Percentiles rank a stretch among this genome's conserved stretches.
Evolutionary conservation across 352 stramenopile species (phyloP).

Genomic region (Pythium phragmitis): DNA sequence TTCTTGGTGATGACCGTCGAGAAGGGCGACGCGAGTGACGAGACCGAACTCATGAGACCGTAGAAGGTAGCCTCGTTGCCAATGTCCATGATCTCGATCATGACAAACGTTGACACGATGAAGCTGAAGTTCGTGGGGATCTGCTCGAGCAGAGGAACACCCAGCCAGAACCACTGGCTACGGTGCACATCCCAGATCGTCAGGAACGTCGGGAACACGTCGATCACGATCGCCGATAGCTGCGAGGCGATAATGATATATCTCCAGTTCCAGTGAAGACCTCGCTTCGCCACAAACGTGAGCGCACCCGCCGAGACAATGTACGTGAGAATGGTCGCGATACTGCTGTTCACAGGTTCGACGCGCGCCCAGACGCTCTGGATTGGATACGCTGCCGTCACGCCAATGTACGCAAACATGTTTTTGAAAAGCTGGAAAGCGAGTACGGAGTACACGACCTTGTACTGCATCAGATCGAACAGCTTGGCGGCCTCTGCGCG

Average conservation of each 20-base stretch:
- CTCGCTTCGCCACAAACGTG: slow-evolving; percentile 21
- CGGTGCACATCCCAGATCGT: slow-evolving; percentile 34
- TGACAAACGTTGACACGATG: slow-evolving; percentile 30
- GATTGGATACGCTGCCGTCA: slow-evolving; percentile 32
- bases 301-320: slow-evolving; percentile 19
- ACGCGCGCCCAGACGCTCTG: slow-evolving; percentile 32
- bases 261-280: slow-evolving; percentile 32
- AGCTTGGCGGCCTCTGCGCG: slow-evolving; percentile 24
- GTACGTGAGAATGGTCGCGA: slow-evolving; percentile 27
- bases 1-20: slow-evolving; percentile 32
- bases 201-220: slow-evolving; percentile 31
- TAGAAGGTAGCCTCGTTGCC: slow-evolving; percentile 37
- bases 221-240: slow-evolving; percentile 24
- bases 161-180: slow-evolving; percentile 32
- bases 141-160: slow-evolving; percentile 30
- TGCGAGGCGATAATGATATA: slow-evolving; percentile 24
- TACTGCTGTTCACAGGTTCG: slow-evolving; percentile 32
- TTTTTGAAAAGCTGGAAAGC: slow-evolving; percentile 36
- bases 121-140: slow-evolving; percentile 30
- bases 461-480: slow-evolving; percentile 31
- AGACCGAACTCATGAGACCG: slow-evolving; percentile 33
- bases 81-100: slow-evolving; percentile 31
- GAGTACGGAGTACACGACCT: slow-evolving; percentile 32
- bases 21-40: slow-evolving; percentile 30
- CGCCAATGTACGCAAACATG: slow-evolving; percentile 30